Evolutionary conservation across 208 protist genomes (phyloP).

Genomic region (Trypanosoma vivax): DNA sequence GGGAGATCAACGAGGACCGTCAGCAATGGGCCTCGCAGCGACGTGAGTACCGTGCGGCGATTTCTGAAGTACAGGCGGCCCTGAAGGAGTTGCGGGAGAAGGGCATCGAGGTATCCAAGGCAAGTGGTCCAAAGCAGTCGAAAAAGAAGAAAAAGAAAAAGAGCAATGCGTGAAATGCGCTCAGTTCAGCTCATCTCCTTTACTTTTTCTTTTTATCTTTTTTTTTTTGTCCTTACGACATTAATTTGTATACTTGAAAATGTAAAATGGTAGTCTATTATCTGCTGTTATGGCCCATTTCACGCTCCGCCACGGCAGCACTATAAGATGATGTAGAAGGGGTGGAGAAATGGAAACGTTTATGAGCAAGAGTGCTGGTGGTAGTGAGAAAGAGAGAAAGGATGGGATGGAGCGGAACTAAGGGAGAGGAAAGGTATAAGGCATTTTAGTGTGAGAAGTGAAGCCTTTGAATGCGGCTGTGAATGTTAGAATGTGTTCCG

Average conservation of each 20-base stretch:
- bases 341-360: no score
- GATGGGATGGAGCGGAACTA: background rate
- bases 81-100: slow-evolving; percentile 43
- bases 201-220: slow-evolving; percentile 5
- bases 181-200: background rate
- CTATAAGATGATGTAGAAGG: no score
- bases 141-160: slow-evolving; percentile 8
- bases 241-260: background rate
- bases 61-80: slow-evolving; percentile 27
- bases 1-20: slow-evolving; percentile 43
- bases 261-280: no score
- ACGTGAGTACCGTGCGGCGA: slow-evolving; percentile 44
- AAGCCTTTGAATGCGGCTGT: background rate
- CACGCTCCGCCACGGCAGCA: no score
- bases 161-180: slow-evolving; percentile 3
- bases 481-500: no score
- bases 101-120: background rate
- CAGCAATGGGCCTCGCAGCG: slow-evolving; percentile 54
- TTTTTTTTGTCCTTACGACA: slow-evolving; percentile 12
- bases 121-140: background rate
- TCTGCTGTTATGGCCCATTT: no score
- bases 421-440: background rate
- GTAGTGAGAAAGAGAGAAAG: background rate
- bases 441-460: background rate
- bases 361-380: no score